A percentile compares a stretch with the other conserved stretches of the same genome.
These are phyloP conservation scores for Candida frijolesensis DNA, from an alignment of 1,139 yeast species.

Conservation along the genomic window DNA sequence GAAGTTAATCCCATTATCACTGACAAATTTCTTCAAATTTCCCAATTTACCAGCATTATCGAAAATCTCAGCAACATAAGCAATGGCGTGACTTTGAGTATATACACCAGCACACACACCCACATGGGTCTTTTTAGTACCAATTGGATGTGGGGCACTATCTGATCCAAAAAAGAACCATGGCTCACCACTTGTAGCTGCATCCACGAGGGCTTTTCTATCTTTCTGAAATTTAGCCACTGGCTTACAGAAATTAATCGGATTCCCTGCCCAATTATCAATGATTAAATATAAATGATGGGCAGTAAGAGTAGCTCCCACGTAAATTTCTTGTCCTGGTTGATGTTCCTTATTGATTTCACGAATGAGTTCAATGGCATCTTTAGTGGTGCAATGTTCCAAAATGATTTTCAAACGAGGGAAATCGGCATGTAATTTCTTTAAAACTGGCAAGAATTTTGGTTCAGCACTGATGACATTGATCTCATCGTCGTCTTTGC, in stretches of 20 bases:
- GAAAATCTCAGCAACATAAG: slow-evolving; percentile 86
- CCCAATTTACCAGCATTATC: slow-evolving; percentile 66
- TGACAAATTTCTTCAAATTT: slow-evolving; percentile 71
- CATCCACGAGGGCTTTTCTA: slow-evolving; percentile 73
- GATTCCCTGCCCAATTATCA: slow-evolving; percentile 96
- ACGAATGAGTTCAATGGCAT: slow-evolving; percentile 77
- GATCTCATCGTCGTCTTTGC: slow-evolving; percentile 54
- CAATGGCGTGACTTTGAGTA: slow-evolving; percentile 81
- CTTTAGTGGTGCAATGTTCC: slow-evolving; percentile 94
- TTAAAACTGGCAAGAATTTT: slow-evolving; percentile 86
- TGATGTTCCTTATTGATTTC: slow-evolving; percentile 60
- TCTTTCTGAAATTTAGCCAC: slow-evolving; percentile 93
- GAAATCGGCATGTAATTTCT: slow-evolving; percentile 75
- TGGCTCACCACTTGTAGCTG: slow-evolving; percentile 91
- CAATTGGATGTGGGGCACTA: slow-evolving; percentile 93
- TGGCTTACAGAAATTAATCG: slow-evolving; percentile 94
- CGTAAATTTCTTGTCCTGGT: slow-evolving; percentile 50
- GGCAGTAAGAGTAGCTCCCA: slow-evolving; percentile 93
- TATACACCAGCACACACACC: slow-evolving; percentile 98
- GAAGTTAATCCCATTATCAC: slow-evolving; percentile 70
- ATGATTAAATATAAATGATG: slow-evolving; percentile 88
- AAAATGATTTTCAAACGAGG: slow-evolving; percentile 85
- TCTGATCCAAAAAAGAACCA: slow-evolving; percentile 97
- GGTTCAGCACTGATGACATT: slow-evolving; percentile 95
- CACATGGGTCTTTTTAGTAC: slow-evolving; percentile 69